Evolutionary conservation across 116 monocot genomes (phyloP).

Genomic region (Zostera marina): DNA sequence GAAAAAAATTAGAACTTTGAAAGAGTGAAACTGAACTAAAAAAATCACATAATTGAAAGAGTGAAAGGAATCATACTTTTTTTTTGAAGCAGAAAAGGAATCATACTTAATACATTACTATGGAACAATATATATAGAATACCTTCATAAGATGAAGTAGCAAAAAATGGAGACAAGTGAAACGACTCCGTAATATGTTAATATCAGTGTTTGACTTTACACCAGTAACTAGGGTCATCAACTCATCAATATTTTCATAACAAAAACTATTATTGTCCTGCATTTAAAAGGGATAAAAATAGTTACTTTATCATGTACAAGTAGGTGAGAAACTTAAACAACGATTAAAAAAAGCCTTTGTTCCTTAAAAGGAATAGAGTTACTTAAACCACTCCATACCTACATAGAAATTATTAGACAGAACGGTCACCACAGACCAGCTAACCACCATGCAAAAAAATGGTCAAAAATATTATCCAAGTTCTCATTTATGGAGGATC

Average conservation of each 20-base stretch:
- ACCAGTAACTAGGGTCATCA: slow-evolving; percentile 51
- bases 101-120: neutral
- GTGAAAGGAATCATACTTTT: neutral
- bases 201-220: slow-evolving; percentile 22
- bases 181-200: slow-evolving; percentile 24
- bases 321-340: neutral
- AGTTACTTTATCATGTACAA: neutral
- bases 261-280: slow-evolving; percentile 66
- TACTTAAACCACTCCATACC: no score
- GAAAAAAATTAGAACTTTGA: no score
- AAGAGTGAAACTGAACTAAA: neutral
- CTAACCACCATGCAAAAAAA: no score
- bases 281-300: neutral
- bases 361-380: no score
- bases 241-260: slow-evolving; percentile 32
- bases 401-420: no score
- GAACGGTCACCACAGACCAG: no score
- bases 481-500: no score
- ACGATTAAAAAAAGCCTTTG: no score
- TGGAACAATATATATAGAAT: neutral
- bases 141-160: slow-evolving; percentile 78
- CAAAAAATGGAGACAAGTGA: slow-evolving; percentile 57
- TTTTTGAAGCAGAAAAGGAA: neutral
- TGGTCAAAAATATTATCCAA: no score
- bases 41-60: neutral